Base-by-base conservation (phyloP, 2,329 filamentous ascomycete species). In the Cercospora sp. region DNA sequence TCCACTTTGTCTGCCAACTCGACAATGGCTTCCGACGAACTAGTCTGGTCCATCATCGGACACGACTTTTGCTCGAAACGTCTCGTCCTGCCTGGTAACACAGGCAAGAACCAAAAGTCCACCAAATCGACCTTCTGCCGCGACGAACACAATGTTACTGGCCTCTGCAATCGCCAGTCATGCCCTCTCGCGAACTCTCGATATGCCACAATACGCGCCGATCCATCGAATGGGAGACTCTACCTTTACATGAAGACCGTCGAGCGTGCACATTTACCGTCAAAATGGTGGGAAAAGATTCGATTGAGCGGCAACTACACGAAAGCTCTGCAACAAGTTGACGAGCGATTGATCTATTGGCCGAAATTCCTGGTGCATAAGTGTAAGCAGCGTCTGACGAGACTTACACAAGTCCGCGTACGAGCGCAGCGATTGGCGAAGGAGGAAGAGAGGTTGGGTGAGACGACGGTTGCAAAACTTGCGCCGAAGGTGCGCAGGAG, bases 161-260 rank as follows among this genome's bases (percentile, higher is more conserved):
- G 92, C 65, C 87, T 94, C 70, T 95, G 92, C 83, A 93, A 92
- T 78, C 87, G 93, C 67, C 92, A 97, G 80, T 92, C 91, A 64
- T 97, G 94, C 79, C 93, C 94, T 2, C 88, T 97, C 66, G 93
- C 94, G 73, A 97, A 97, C 83, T 92, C 90, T 45, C 88, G 93
- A 69, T 97, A 98, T 85, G 94, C 94, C 69, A 98, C 94, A 8
- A 89, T 98, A 69, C 91, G 94, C 72, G 88, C 91, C 64, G 89
- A 96, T 77, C 90, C 93, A 7, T 83, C 89, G 69, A 94, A 92
- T 63, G 91, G 92, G 71, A 89, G 88, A 8, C 86, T 98, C 71
- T 98, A 97, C 82, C 89, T 98, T 66, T 98, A 97, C 86, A 97
- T 97, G 86, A 98, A 97, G 84, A 95, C 93, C 4, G 88, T 94